Percentiles rank a stretch among this genome's conserved stretches.
These are phyloP conservation scores for Macrotyloma uniflorum DNA, from an alignment of 306 rosid species.

Conservation along the genomic window DNA sequence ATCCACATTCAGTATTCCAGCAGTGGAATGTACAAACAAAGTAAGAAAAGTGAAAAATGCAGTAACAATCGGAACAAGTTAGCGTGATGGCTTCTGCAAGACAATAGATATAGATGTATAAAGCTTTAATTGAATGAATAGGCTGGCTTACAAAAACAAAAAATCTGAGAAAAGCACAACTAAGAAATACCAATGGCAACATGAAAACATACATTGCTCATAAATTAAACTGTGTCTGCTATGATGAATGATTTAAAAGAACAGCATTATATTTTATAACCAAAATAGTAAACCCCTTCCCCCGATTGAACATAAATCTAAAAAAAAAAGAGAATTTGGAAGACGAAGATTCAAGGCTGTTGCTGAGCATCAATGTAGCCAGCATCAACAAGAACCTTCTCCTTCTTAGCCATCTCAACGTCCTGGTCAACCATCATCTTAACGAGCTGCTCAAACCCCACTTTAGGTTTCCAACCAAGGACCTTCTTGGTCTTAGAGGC, in stretches of 20 bases:
- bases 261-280: neutral
- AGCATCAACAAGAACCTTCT: constrained; percentile 98
- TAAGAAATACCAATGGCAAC: neutral
- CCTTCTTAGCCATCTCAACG: constrained; percentile 82
- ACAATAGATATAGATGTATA: neutral
- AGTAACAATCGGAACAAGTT: neutral
- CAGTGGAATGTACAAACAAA: neutral
- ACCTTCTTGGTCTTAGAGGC: constrained; percentile 78
- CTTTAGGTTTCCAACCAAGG: constrained; percentile 94
- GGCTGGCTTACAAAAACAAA: neutral
- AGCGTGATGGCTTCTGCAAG: neutral
- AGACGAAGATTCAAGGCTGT: constrained; percentile 61
- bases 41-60: neutral
- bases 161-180: neutral
- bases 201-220: neutral
- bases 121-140: neutral
- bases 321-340: neutral
- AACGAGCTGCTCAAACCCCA: constrained; percentile 81
- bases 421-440: constrained; percentile 99
- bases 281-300: neutral
- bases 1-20: neutral
- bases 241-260: neutral
- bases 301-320: neutral
- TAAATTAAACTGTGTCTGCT: neutral
- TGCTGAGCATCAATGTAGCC: constrained; percentile 99